These are phyloP conservation scores for Jasminum sambac DNA, from an alignment of 257 asterid species.

Conservation along the genomic window DNA sequence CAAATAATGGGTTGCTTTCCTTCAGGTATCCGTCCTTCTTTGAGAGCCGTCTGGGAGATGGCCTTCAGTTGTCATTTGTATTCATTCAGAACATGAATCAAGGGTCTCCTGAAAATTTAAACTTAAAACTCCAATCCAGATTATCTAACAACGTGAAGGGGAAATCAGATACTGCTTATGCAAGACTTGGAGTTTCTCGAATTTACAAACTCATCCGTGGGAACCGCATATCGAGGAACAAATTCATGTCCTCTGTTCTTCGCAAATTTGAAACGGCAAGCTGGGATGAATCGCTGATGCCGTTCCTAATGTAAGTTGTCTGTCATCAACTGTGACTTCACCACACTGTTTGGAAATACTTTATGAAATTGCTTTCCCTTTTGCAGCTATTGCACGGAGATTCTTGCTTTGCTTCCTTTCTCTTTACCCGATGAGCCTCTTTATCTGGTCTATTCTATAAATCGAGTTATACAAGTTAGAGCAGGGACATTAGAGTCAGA, in stretches of 20 bases:
- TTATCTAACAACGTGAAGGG: conserved; percentile 48
- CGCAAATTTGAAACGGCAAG: conserved; percentile 84
- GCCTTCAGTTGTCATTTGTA: conserved; percentile 83
- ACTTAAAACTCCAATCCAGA: conserved; percentile 48
- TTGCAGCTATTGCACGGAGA: conserved; percentile 88
- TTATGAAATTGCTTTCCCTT: conserved; percentile 33
- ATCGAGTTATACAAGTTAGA: conserved; percentile 91
- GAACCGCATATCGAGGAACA: conserved; percentile 86
- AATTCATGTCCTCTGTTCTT: conserved; percentile 90
- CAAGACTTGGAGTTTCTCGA: conserved; percentile 88
- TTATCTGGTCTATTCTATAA: conserved; percentile 79
- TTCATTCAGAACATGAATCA: conserved; percentile 78
- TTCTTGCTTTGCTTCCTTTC: conserved; percentile 92
- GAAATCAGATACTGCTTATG: conserved; percentile 55
- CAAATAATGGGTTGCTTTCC: conserved; percentile 29
- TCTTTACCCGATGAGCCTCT: conserved; percentile 92
- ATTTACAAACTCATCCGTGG: conserved; percentile 95
- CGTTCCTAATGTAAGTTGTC: conserved; percentile 71
- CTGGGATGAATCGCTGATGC: conserved; percentile 56
- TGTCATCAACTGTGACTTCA: conserved; percentile 5
- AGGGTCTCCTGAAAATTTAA: conserved; percentile 38
- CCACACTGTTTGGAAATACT: conserved; percentile 5
- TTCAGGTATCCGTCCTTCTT: conserved; percentile 95
- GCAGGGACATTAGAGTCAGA: conserved; percentile 83
- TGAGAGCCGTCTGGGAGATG: conserved; percentile 98